phyloP scores from a whole-genome alignment of 257 asterid genomes.

The Perilla frutescens region DNA sequence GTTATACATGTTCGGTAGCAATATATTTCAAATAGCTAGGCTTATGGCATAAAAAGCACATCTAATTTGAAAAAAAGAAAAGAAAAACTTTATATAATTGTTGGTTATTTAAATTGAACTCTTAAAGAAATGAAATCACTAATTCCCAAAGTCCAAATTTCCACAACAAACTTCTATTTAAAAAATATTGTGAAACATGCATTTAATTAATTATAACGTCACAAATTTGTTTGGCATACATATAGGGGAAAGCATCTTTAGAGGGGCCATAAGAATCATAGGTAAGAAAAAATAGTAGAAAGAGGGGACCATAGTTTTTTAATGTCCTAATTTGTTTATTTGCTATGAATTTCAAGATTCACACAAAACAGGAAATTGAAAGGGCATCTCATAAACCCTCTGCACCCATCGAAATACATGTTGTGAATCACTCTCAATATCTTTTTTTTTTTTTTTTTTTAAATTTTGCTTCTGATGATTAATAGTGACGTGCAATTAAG shows the following conservation, averaged over 20 bases:
- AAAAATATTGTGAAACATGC: too few species aligned
- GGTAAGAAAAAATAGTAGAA: conserved; percentile 31
- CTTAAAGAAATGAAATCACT: too few species aligned
- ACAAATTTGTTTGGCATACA: conserved; percentile 31
- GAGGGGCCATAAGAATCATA: conserved; percentile 38
- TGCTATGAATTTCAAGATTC: conserved; percentile 39
- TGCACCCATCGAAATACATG: conserved; percentile 16
- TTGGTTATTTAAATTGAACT: too few species aligned
- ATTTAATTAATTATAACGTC: neutral
- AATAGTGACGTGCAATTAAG: conserved; percentile 40
- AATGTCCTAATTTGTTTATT: conserved; percentile 40
- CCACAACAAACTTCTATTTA: too few species aligned
- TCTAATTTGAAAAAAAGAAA: too few species aligned
- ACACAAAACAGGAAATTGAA: conserved; percentile 42
- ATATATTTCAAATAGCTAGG: too few species aligned
- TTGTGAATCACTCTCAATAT: conserved; percentile 29
- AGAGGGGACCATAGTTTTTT: conserved; percentile 55
- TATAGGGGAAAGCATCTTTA: conserved; percentile 35
- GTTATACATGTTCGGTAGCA: too few species aligned
- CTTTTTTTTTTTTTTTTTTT: neutral
- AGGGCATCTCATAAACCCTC: conserved; percentile 44
- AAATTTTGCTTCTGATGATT: neutral
- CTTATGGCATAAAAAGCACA: too few species aligned
- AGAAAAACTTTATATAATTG: too few species aligned
- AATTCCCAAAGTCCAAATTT: too few species aligned